Base-by-base conservation (phyloP, 495 filamentous ascomycete genomes). In the Lophiotrema nucula region DNA sequence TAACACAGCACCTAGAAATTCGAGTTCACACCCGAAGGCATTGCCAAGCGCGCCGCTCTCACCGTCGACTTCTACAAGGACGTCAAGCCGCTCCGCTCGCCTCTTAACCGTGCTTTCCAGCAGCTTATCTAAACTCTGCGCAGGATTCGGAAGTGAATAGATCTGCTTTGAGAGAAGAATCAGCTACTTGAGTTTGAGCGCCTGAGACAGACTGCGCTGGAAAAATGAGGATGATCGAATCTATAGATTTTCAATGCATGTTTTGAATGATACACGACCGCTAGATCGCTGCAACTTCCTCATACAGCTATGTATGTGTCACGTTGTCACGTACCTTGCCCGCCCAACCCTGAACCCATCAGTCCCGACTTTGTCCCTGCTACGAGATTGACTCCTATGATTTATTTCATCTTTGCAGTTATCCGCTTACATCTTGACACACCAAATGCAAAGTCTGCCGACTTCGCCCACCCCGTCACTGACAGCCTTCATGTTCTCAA, bases 11-110 rank as follows among this genome's bases (percentile, higher is more conserved):
- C 58, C 1, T 60, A 95, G 88, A 97, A 96, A 83, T 98, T 98
- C 80, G 95, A 97, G 75, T 96, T 98, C 81, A 97, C 91, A 26
- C 87, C 95, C 38, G 90, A 95, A 76, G 93, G 93, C 56, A 86
- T 98, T 71, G 81, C 88, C 77, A 96, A 97, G 85, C 90, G 95
- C 72, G 93, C 92, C 53, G 67, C 88, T 50, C 83, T 84, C 60
- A 98, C 93, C 53, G 80, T 98, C 66, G 83, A 96, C 64, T 97
- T 96, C 85, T 98, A 91, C 85, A 97, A 96, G 86, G 89, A 84
- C 64, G 82, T 88, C 61, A 83, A 83, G 69, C 86, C 86, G 64
- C 81, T 96, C 61, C 90, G 93, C 70, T 96, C 91, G 35, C 93
- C 95, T 53, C 75, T 98, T 77, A 96, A 97, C 84, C 88, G 90